Percentiles rank a stretch among this genome's conserved stretches.
Evolutionary conservation across 495 filamentous ascomycete genomes (phyloP).

Genomic region (Tuber microsphaerosporum): DNA sequence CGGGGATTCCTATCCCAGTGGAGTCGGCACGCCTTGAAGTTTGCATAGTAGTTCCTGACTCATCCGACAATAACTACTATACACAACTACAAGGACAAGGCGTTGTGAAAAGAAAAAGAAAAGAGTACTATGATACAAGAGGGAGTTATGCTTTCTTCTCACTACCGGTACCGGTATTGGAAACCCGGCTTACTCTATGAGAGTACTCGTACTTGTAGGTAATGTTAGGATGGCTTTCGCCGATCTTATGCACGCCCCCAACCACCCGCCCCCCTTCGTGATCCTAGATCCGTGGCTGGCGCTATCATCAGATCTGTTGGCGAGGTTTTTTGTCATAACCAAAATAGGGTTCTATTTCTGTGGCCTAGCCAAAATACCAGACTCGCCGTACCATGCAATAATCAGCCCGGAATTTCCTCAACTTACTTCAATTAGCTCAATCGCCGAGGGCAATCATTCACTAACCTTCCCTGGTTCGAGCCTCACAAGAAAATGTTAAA

Average conservation of each 20-base stretch:
- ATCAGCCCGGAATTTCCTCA: background rate
- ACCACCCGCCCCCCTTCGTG: background rate
- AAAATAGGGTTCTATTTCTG: background rate
- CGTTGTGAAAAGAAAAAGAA: no score
- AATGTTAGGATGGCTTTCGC: background rate
- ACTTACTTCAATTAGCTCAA: background rate
- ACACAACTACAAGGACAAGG: background rate
- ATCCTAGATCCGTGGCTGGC: background rate
- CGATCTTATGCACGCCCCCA: background rate
- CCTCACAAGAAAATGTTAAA: background rate
- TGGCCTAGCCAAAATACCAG: background rate
- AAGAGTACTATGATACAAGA: no score
- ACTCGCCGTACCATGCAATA: background rate
- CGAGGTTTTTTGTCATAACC: background rate
- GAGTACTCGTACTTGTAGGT: background rate
- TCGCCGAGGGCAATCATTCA: background rate
- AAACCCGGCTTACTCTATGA: background rate
- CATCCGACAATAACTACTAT: background rate
- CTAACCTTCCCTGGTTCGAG: background rate
- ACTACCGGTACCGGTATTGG: no score
- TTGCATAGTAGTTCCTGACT: background rate
- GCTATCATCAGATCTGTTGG: background rate
- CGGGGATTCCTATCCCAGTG: background rate
- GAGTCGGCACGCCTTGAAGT: background rate
- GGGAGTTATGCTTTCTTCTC: background rate